phyloP scores from a whole-genome alignment of 2,329 filamentous ascomycete species.

The Stagonosporopsis cucurbitacearum region DNA sequence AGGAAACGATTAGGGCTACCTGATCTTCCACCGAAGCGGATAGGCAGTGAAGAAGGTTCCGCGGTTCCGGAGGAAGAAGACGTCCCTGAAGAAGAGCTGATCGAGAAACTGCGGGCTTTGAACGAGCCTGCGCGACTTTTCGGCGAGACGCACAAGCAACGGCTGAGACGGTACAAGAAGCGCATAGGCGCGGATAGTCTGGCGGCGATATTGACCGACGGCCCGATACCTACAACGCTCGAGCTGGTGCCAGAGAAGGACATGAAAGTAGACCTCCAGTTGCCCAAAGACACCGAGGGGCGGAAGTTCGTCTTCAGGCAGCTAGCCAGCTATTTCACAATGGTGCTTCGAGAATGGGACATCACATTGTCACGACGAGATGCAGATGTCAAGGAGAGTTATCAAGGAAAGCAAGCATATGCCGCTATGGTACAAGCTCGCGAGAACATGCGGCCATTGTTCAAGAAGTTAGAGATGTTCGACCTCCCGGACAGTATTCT shows the following conservation, averaged over 20 bases:
- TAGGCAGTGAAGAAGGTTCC: constrained; percentile 53
- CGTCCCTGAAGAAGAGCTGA: constrained; percentile 73
- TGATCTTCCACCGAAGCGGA: constrained; percentile 65
- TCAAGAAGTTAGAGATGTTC: constrained; percentile 83
- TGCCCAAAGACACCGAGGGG: constrained; percentile 69
- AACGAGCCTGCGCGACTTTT: constrained; percentile 79
- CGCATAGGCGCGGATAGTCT: constrained; percentile 57
- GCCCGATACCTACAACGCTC: constrained; percentile 87
- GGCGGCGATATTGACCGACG: constrained; percentile 63
- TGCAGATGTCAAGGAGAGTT: constrained; percentile 69
- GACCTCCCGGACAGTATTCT: constrained; percentile 81
- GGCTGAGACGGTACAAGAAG: constrained; percentile 73
- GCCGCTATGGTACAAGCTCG: constrained; percentile 86
- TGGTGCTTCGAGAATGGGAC: constrained; percentile 92
- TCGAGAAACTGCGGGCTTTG: constrained; percentile 70
- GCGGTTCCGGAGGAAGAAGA: constrained; percentile 61
- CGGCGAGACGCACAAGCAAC: constrained; percentile 75
- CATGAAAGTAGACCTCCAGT: constrained; percentile 75
- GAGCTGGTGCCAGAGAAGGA: constrained; percentile 81
- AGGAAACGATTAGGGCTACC: constrained; percentile 82
- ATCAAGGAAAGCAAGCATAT: constrained; percentile 80
- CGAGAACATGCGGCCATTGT: constrained; percentile 87
- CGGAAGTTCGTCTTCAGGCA: constrained; percentile 81
- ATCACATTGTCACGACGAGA: constrained; percentile 70
- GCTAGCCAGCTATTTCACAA: constrained; percentile 92